Evolutionary conservation across 805 yeast species (phyloP).

Genomic region (Ogataea paradorogensis): DNA sequence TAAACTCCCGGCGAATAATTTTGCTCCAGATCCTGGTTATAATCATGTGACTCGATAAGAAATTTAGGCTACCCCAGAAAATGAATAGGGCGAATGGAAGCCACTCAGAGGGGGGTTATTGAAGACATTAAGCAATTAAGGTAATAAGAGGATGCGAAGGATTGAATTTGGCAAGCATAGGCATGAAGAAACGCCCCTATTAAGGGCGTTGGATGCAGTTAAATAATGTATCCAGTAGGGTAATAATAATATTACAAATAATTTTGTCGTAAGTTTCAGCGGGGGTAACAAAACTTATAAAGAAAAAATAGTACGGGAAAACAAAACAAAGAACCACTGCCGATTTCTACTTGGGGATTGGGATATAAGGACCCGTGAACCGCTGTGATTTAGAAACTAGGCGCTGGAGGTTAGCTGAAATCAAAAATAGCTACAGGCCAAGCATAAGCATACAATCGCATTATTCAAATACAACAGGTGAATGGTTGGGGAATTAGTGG

Average conservation of each 20-base stretch:
- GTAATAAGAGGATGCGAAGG: not conserved
- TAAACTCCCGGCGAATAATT: not conserved
- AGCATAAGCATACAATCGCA: conserved; percentile 4
- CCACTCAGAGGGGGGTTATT: not conserved
- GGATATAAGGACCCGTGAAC: conserved; percentile 6
- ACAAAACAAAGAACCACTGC: conserved; percentile 8
- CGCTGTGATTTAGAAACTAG: conserved; percentile 2
- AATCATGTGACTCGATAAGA: not conserved
- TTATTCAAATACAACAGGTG: not conserved
- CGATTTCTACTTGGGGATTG: conserved; percentile 11
- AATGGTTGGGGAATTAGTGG: conserved; percentile 6
- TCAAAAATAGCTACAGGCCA: not conserved
- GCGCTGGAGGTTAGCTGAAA: not conserved
- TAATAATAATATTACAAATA: conserved; percentile 1
- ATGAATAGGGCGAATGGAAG: not conserved
- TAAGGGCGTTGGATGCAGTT: not conserved
- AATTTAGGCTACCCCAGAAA: conserved; percentile 7
- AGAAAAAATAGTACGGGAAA: conserved; percentile 7
- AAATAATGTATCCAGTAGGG: conserved; percentile 3
- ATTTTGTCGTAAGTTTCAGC: conserved; percentile 7
- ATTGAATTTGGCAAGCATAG: not conserved
- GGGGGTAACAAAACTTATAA: conserved; percentile 7
- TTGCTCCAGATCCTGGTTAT: not conserved
- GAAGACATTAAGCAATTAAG: not conserved
- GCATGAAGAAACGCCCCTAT: not conserved